Conservation (phyloP, 2,329 filamentous ascomycete genomes). For the Stylonectria norvegica region DNA sequence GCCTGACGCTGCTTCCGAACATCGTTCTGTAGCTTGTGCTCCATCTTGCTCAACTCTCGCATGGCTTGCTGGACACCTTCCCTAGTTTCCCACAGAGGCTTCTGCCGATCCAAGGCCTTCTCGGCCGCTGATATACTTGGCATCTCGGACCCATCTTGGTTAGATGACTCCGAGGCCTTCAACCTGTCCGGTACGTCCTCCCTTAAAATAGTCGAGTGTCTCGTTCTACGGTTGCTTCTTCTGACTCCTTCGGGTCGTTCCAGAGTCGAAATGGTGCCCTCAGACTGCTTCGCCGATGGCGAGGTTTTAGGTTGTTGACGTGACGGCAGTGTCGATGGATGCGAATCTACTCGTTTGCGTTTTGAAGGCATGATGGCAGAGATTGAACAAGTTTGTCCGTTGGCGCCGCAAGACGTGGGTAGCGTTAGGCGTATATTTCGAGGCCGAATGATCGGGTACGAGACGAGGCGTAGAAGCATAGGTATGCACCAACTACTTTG, state of each 20-base stretch:
- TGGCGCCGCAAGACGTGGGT: too few species aligned
- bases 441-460: too few species aligned
- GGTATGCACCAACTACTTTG: too few species aligned
- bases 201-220: slow-evolving; percentile 7
- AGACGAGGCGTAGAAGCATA: too few species aligned
- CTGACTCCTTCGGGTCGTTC: slow-evolving; percentile 20
- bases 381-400: not conserved
- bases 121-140: slow-evolving; percentile 11
- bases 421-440: too few species aligned
- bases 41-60: slow-evolving; percentile 48
- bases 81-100: slow-evolving; percentile 6
- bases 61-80: slow-evolving; percentile 39
- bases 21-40: slow-evolving; percentile 41
- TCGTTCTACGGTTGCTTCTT: slow-evolving; percentile 25
- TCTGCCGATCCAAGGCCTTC: slow-evolving; percentile 6
- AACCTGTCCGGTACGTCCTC: slow-evolving; percentile 1
- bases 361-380: slow-evolving; percentile 35
- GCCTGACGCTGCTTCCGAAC: slow-evolving; percentile 46
- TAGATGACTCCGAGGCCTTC: not conserved
- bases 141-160: slow-evolving; percentile 1
- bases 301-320: not conserved
- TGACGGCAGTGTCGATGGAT: slow-evolving; percentile 20
- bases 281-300: not conserved
- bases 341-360: slow-evolving; percentile 32
- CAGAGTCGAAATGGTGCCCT: slow-evolving; percentile 5